Percentiles rank a stretch among this genome's conserved stretches.
Conservation (phyloP, 345 rosid species). For the Gossypium ekmanianum region DNA sequence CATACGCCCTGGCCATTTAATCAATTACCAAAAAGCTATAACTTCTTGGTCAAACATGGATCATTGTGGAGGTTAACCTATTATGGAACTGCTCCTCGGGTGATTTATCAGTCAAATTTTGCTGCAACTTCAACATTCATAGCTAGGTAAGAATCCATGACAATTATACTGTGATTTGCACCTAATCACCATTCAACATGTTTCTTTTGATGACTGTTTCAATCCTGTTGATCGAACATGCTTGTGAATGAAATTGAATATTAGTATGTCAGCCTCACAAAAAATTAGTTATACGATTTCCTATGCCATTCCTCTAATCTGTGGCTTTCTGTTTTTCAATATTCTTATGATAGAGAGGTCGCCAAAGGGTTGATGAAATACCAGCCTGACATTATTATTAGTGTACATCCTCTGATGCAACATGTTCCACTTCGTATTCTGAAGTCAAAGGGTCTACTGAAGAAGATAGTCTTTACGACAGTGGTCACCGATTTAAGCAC, state of each 20-base stretch:
- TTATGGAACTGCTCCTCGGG: conserved; percentile 83
- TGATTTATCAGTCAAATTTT: conserved; percentile 89
- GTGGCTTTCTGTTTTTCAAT: conserved; percentile 6
- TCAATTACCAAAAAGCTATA: conserved; percentile 94
- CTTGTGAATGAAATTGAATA: conserved; percentile 1
- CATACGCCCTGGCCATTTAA: conserved; percentile 99
- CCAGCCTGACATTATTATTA: conserved; percentile 89
- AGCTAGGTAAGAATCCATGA: conserved; percentile 65
- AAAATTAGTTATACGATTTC: not conserved
- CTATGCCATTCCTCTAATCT: not conserved
- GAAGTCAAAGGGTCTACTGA: conserved; percentile 78
- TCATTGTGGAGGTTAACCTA: conserved; percentile 88
- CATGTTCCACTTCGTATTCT: conserved; percentile 96
- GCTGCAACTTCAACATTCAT: conserved; percentile 95
- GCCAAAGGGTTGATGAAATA: conserved; percentile 97
- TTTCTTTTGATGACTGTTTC: not conserved
- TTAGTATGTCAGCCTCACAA: not conserved
- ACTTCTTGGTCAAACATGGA: conserved; percentile 92
- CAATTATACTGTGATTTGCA: not conserved
- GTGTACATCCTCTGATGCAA: conserved; percentile 98
- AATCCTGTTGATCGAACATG: not conserved
- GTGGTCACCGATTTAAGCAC: conserved; percentile 95
- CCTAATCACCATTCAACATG: not conserved
- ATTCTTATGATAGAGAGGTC: conserved; percentile 58
- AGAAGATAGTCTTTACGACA: conserved; percentile 90